Evolutionary conservation across 176 grass and related monocot species (phyloP).

Genomic region (Musa itinerans): DNA sequence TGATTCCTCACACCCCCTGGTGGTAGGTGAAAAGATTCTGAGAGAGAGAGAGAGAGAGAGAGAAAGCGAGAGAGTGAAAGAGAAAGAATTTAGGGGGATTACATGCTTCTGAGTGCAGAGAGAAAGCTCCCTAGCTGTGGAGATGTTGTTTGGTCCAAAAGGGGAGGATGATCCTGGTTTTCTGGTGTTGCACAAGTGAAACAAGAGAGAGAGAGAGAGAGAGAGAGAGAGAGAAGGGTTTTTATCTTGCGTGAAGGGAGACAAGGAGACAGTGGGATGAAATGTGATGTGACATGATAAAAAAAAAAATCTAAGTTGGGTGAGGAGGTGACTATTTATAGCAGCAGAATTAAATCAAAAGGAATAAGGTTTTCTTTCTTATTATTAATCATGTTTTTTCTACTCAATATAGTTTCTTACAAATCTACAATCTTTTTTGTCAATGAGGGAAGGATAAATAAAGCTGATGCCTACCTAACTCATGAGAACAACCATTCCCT

Average conservation of each 20-base stretch:
- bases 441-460: too few species aligned
- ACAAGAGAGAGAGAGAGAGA: conserved; percentile 13
- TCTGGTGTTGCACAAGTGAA: neutral
- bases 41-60: too few species aligned
- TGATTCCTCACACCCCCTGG: neutral
- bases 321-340: neutral
- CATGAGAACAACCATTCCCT: too few species aligned
- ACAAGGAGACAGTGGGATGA: conserved; percentile 21
- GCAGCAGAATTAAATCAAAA: neutral
- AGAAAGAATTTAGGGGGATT: neutral
- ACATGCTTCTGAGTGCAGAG: neutral
- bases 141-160: neutral
- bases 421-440: too few species aligned
- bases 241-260: neutral
- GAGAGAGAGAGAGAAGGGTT: neutral
- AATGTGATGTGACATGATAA: conserved; percentile 71
- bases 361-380: too few species aligned
- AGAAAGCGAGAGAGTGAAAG: neutral
- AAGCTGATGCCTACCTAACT: too few species aligned
- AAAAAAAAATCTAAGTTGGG: conserved; percentile 17
- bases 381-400: too few species aligned
- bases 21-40: too few species aligned
- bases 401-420: too few species aligned
- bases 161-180: neutral
- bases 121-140: neutral